phyloP scores from a whole-genome alignment of 345 rosid genomes.

The Geranium rotundifolium region DNA sequence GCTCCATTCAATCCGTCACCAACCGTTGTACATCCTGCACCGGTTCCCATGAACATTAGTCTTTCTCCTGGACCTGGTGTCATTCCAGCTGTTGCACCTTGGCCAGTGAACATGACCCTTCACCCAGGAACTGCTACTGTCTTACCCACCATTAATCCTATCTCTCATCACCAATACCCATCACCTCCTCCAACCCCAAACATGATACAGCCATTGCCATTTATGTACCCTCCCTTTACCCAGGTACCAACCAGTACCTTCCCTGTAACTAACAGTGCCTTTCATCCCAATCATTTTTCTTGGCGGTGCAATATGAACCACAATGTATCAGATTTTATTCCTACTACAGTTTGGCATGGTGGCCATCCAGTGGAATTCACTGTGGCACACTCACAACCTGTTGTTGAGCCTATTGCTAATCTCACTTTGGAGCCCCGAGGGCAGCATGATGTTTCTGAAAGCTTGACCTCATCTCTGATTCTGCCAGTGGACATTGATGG shows the following conservation, averaged over 20 bases:
- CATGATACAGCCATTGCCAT: slow-evolving; percentile 77
- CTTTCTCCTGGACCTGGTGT: slow-evolving; percentile 43
- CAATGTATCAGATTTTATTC: slow-evolving; percentile 57
- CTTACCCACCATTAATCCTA: slow-evolving; percentile 32
- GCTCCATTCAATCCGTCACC: slow-evolving; percentile 64
- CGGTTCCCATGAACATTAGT: slow-evolving; percentile 48
- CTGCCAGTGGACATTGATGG: slow-evolving; percentile 47
- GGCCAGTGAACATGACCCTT: slow-evolving; percentile 80
- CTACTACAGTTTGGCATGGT: slow-evolving; percentile 60
- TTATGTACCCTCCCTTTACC: slow-evolving; percentile 66
- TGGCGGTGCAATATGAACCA: slow-evolving; percentile 66
- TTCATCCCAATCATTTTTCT: slow-evolving; percentile 72
- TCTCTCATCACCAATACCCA: slow-evolving; percentile 51
- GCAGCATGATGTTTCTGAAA: slow-evolving; percentile 19
- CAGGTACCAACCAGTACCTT: slow-evolving; percentile 60
- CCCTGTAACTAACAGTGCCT: slow-evolving; percentile 62
- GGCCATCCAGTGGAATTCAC: slow-evolving; percentile 61
- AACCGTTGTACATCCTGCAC: slow-evolving; percentile 47
- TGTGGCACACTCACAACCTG: slow-evolving; percentile 30
- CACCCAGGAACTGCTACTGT: slow-evolving; percentile 58
- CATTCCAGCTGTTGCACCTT: slow-evolving; percentile 48
- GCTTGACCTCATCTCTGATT: slow-evolving; percentile 20
- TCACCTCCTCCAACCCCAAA: slow-evolving; percentile 86
- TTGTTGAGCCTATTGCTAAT: slow-evolving; percentile 53
- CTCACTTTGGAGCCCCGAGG: slow-evolving; percentile 34